Evolutionary conservation across 2,329 filamentous ascomycete species (phyloP).

Genomic region (Calonectria pteridis): DNA sequence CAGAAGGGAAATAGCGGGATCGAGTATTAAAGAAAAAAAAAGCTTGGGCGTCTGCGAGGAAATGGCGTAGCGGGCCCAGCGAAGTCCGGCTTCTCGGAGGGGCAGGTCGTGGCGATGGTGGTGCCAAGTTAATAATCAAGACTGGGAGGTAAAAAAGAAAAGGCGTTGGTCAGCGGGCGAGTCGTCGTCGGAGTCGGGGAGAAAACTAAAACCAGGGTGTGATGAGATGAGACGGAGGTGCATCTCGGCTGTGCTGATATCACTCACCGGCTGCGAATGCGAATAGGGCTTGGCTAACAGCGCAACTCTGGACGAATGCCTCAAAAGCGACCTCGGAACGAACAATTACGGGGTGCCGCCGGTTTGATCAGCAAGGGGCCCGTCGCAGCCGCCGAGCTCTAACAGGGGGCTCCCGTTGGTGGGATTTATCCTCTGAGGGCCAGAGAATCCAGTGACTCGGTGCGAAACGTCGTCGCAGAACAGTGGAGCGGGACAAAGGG

Average conservation of each 20-base stretch:
- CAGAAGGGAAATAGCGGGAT: slow-evolving; percentile 29
- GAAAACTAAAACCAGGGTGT: slow-evolving; percentile 12
- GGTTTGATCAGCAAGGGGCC: slow-evolving; percentile 11
- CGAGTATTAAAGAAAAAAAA: slow-evolving; percentile 21
- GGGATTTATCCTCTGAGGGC: slow-evolving; percentile 2
- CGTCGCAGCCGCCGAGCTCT: slow-evolving; percentile 12
- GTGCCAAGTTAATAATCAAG: slow-evolving; percentile 24
- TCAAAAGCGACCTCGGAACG: neutral
- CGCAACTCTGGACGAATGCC: neutral
- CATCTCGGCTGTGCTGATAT: slow-evolving; percentile 19
- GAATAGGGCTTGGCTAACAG: slow-evolving; percentile 4
- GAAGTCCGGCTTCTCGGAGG: slow-evolving; percentile 32
- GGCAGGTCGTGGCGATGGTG: slow-evolving; percentile 22
- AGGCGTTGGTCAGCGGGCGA: slow-evolving; percentile 16
- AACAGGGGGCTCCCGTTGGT: slow-evolving; percentile 24
- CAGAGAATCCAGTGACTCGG: neutral
- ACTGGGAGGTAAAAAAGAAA: neutral
- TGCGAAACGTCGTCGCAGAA: slow-evolving; percentile 2
- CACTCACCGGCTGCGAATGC: slow-evolving; percentile 3
- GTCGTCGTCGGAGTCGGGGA: neutral
- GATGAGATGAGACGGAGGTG: slow-evolving; percentile 29
- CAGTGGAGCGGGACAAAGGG: neutral
- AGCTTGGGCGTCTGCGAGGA: neutral
- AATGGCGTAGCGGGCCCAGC: slow-evolving; percentile 6
- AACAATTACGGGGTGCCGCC: neutral